Percentiles rank a stretch among this genome's conserved stretches.
Conservation (phyloP, 2,329 filamentous ascomycete species). For the Xenoacremonium recifei region DNA sequence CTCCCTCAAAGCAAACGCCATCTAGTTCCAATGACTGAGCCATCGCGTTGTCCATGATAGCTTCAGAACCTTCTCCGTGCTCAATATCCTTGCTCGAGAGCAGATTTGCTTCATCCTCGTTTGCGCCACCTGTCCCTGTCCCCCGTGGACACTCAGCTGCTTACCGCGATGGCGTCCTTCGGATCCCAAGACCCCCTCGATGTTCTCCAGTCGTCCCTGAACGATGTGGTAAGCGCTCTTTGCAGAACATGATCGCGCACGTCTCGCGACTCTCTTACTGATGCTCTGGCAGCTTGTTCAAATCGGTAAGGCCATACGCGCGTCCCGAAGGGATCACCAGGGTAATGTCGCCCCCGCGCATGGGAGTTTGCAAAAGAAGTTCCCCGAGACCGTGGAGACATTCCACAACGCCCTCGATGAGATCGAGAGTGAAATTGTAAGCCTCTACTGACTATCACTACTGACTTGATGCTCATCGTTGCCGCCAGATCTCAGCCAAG, state of each 20-base stretch:
- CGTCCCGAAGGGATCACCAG: constrained; percentile 45
- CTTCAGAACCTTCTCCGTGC: no score
- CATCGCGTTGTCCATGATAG: no score
- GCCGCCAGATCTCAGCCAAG: constrained; percentile 46
- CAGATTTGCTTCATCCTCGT: no score
- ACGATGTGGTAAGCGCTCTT: constrained; percentile 49
- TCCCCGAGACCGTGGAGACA: constrained; percentile 44
- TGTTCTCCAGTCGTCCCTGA: constrained; percentile 51
- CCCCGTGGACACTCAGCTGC: not conserved
- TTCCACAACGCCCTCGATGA: constrained; percentile 57
- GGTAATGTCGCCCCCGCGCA: constrained; percentile 34
- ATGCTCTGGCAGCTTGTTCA: constrained; percentile 51
- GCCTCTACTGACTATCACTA: constrained; percentile 11
- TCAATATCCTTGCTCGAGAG: no score
- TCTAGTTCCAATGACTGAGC: no score
- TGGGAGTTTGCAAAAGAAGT: constrained; percentile 37
- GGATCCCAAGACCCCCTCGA: constrained; percentile 41
- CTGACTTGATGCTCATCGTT: constrained; percentile 7
- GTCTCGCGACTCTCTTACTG: constrained; percentile 10
- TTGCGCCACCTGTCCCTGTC: no score
- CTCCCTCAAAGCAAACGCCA: no score
- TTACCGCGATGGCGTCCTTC: constrained; percentile 29
- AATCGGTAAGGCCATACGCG: constrained; percentile 55
- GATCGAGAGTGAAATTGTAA: constrained; percentile 57
- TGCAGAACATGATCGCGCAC: no score